Evolutionary conservation across 192 early-diverging fungal species (phyloP).

Genomic region (Rhizoclosmatium globosum): DNA sequence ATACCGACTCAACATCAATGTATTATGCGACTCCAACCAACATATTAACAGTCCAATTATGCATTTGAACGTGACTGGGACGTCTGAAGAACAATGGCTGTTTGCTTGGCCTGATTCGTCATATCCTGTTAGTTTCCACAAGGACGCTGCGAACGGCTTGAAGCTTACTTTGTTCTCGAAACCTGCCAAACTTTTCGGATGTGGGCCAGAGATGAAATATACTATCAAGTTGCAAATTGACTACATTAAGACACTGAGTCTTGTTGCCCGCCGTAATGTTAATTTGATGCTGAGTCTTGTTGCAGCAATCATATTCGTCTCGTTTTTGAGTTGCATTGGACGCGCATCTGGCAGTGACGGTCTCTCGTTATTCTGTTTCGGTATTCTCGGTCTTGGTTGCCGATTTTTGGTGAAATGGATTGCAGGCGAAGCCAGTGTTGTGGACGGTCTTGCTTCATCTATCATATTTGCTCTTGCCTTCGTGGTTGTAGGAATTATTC

Average conservation of each 20-base stretch:
- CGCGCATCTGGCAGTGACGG: too few species aligned
- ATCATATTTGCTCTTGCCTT: too few species aligned
- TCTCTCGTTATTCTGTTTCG: too few species aligned
- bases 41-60: slow-evolving; percentile 4
- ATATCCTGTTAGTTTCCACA: slow-evolving; percentile 2
- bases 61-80: slow-evolving; percentile 17
- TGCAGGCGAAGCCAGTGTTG: too few species aligned
- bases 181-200: not conserved
- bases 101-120: not conserved
- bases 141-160: not conserved
- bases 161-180: not conserved
- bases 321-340: too few species aligned
- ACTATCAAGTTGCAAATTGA: not conserved
- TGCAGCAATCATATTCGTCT: too few species aligned
- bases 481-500: too few species aligned
- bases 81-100: slow-evolving; percentile 1
- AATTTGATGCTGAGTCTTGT: not conserved
- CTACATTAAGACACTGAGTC: not conserved
- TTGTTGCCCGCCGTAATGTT: not conserved
- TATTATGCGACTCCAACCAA: not conserved
- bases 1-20: slow-evolving; percentile 1
- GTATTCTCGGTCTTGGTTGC: too few species aligned
- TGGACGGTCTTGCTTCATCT: too few species aligned
- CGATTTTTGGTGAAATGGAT: too few species aligned
- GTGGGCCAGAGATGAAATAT: not conserved